Evolutionary conservation across 169 alveolate genomes (phyloP), one percentile per base, ranked within the genome.

Genomic region (Plasmodium vivax): DNA sequence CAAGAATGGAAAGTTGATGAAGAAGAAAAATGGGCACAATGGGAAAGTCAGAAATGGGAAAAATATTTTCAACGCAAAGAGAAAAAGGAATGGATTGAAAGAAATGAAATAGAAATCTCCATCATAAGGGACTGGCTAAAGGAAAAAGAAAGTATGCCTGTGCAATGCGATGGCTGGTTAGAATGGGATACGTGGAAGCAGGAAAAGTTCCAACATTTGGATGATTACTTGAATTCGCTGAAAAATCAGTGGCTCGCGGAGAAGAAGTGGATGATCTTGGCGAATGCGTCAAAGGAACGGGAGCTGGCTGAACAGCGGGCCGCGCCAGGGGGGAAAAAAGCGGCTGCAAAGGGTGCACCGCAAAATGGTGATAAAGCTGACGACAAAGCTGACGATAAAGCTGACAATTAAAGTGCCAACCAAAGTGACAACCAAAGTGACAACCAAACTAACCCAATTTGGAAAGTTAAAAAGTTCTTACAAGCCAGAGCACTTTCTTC

Each of bases 1-100:
- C 79, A 83, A 83, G 45, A 83, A 30, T 83, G 91, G 91, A 83
- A 83, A 83, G 45, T 83, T 56, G 10, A 30, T 16, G 91, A 83
- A 83, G 91, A 83, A 4, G 81, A 56, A 27, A 23, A 43, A 34
- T 81, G 87, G 87, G 77, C n/a, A 47, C 12, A 45, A 81, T 81
- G 77, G 77, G 87, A 81, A 81, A 54, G 19, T 8, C 51, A 34
- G 23, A 36, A 62, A 56, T 83, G 91, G 82, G 16, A 8, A 32
- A 83, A 83, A 83, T 47, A 6, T 43, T 19, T 83, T 54, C 19
- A 56, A 19, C 41, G 32, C 10, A 32, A 34, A 83, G 38, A 83
- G 58, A 83, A 58, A 54, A 58, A 58, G 23, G 36, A 58, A n/a
- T 83, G 91, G 91, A 56, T 41, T 32, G 14, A 19, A 27, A 83